These are phyloP conservation scores for Abelmoschus esculentus DNA, from an alignment of 345 rosid species.

Conservation along the genomic window DNA sequence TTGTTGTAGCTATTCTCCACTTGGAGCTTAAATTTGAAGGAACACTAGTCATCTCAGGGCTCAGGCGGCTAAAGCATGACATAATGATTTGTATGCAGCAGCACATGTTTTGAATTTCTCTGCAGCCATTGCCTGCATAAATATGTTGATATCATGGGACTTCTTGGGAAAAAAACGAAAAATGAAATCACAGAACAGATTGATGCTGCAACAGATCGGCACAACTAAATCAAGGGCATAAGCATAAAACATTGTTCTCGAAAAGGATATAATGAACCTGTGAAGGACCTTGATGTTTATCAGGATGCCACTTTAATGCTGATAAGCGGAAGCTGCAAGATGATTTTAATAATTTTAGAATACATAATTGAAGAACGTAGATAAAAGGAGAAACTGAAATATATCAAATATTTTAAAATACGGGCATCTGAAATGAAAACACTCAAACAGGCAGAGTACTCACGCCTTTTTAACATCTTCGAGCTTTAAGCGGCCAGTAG, in stretches of 20 bases:
- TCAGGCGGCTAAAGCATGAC: constrained; percentile 38
- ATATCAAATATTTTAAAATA: too few species aligned
- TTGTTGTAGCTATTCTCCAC: neutral
- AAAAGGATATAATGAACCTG: constrained; percentile 34
- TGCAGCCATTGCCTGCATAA: constrained; percentile 58
- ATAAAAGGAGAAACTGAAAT: too few species aligned
- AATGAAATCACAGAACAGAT: too few species aligned
- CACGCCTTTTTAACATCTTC: constrained; percentile 85
- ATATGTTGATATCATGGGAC: neutral
- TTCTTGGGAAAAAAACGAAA: too few species aligned
- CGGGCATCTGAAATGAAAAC: neutral
- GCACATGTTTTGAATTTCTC: constrained; percentile 84
- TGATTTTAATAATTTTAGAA: constrained; percentile 2
- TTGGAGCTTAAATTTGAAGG: neutral
- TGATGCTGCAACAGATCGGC: too few species aligned
- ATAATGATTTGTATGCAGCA: constrained; percentile 69
- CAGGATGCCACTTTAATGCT: constrained; percentile 96
- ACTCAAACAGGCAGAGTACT: constrained; percentile 10
- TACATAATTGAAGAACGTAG: neutral
- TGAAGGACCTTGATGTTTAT: constrained; percentile 67
- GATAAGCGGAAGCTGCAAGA: constrained; percentile 56
- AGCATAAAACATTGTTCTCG: too few species aligned
- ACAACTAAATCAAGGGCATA: too few species aligned
- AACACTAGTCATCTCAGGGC: neutral
- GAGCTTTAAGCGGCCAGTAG: constrained; percentile 48